Evolutionary conservation across 371 early-diverging fungal species (phyloP), one percentile per base, ranked within the genome.

Genomic region (Apophysomyces sp.): DNA sequence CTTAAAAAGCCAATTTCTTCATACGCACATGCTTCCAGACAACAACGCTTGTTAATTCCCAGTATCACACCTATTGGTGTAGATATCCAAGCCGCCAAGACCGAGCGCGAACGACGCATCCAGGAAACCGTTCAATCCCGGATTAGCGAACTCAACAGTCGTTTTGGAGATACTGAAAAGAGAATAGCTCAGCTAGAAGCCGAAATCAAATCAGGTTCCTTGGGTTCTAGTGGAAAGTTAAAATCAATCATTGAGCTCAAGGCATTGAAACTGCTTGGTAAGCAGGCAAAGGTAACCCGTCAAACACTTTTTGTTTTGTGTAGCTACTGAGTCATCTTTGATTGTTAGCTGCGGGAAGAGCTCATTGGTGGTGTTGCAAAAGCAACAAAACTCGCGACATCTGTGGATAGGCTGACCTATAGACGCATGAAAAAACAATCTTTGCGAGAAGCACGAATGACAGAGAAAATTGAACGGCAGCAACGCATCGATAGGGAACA

Each of bases 401-500:
- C 90, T 0, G 78, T 87, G 1, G 94, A 97, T 69, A 83, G 96
- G 34, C 62, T 87, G 2, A 81, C 87, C 7, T 94, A 88, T 69
- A 87, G 93, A 49, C 83, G 94, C 18, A 84, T 91, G 84, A 95
- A 96, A 84, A 94, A 92, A 69, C 93, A 90, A 66, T 87, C 93
- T 0, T 69, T 93, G 57, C 85, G 95, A 21, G 97, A 97, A 61
- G 94, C 94, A 1, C 82, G 92, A n/a, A 87, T 89, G 73, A 94
- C 96, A 1, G 98, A 97, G 71, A 89, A 86, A 72, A 85, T 92
- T 39, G 98, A 97, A 69, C 81, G 91, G n/a, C 92, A 90, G 63
- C 94, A 94, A 70, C 82, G 95, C 18, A 79, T 86, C 55, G 96
- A 97, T 61, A 84, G 94, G 52, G 97, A 96, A 69, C 85, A 87